Evolutionary conservation across 208 protist species (phyloP), one percentile per base, ranked within the genome.

Genomic region (Lotmaria passim): DNA sequence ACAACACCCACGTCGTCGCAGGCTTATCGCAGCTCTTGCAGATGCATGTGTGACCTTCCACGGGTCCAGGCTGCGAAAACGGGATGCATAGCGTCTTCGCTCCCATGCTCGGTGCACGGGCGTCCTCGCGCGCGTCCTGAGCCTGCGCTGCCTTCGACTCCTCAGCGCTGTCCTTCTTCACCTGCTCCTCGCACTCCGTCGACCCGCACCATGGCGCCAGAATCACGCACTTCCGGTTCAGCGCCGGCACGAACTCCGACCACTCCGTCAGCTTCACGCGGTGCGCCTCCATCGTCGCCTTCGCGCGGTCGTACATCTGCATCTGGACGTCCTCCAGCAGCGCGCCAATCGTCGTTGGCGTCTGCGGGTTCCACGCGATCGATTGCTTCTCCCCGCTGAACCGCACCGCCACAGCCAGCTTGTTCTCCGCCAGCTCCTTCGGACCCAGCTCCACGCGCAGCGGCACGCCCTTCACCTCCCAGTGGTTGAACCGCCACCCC

Each of bases 401-500:
- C 53, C 93, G 90, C 38, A 91, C 39, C 12, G 77, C 77, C 8
- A 96, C 19, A 12, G 84, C 76, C 0, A 95, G 63, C 70, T 81
- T 30, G 59, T 81, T 67, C 47, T 77, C 61, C 57, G 73, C 86
- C 14, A 99, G 51, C 88, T 99, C 99, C 75, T 95, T 98, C 38
- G 98, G 98, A 39, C 98, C 98, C 12, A 99, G 31, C 89, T 99
- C 98, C 30, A 99, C 80, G 55, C 98, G 96, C 47, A 99, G 65
- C 31, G 98, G 98, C 23, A 99, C 86, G 65, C 93, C 96, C 84
- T 98, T 98, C 52, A 99, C 78, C 90, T 99, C 98, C 98, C 98
- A 99, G 87, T 99, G 94, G 81, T 98, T 98, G 90, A 98, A 99
- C 79, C 99, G 98, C 91, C 93, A 98, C 39, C 98, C 98, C 56